These are phyloP conservation scores for Stenocarpella maydis DNA, from an alignment of 2,329 filamentous ascomycete genomes.

Conservation along the genomic window DNA sequence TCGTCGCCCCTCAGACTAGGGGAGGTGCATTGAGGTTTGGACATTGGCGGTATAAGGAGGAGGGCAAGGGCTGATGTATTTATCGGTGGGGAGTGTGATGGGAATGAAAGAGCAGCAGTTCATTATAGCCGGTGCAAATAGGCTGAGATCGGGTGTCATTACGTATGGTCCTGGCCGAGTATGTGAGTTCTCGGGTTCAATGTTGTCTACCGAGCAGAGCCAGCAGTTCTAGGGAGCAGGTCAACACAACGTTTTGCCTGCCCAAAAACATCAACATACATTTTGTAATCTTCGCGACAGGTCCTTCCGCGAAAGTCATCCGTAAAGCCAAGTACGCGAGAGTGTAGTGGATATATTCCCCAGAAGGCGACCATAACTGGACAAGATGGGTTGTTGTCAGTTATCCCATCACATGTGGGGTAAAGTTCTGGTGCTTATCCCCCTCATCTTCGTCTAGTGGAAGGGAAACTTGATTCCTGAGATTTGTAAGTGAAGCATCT, in stretches of 20 bases:
- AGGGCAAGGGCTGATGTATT: too few relatives aligned
- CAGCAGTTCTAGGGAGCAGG: background rate
- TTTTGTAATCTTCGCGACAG: too few relatives aligned
- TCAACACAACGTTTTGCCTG: background rate
- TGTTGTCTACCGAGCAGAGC: too few relatives aligned
- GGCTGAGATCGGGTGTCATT: background rate
- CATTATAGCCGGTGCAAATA: too few relatives aligned
- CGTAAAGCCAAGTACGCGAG: background rate
- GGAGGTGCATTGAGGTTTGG: background rate
- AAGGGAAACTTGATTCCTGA: background rate
- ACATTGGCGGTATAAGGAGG: background rate
- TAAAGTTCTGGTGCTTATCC: too few relatives aligned
- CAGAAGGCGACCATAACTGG: background rate
- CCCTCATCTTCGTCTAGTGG: background rate
- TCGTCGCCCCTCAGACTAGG: background rate
- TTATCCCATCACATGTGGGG: background rate
- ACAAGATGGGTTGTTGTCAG: background rate
- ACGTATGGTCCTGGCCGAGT: background rate
- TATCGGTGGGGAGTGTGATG: background rate
- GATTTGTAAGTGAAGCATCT: too few relatives aligned
- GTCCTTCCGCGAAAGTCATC: background rate
- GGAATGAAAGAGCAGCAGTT: background rate
- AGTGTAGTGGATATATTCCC: background rate
- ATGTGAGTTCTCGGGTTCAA: too few relatives aligned
- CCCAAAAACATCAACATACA: background rate